A percentile compares a stretch with the other conserved stretches of the same genome.
These are phyloP conservation scores for Avena atlantica DNA, from an alignment of 176 grass and related monocot species.

Conservation along the genomic window DNA sequence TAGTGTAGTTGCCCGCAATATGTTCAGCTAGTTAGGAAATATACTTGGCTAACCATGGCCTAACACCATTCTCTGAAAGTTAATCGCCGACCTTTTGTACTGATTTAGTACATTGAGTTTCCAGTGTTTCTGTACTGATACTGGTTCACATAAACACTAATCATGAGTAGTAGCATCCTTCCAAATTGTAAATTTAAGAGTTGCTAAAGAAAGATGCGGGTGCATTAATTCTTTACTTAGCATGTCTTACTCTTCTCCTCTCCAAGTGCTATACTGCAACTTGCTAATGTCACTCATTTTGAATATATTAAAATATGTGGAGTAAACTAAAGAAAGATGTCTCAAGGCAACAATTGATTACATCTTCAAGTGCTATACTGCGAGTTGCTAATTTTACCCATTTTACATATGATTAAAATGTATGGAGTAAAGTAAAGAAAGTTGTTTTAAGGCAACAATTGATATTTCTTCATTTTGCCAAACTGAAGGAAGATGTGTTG, in stretches of 20 bases:
- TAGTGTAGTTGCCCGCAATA: neutral
- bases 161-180: neutral
- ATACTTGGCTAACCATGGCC: neutral
- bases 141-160: neutral
- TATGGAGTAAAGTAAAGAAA: slow-evolving; percentile 26
- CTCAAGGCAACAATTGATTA: neutral
- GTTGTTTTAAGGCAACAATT: neutral
- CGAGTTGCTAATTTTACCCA: slow-evolving; percentile 18
- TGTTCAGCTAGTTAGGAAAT: slow-evolving; percentile 15
- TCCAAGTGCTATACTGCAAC: too few relatives aligned
- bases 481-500: slow-evolving; percentile 5
- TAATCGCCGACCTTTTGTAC: slow-evolving; percentile 8
- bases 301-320: too few relatives aligned
- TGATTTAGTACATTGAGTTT: slow-evolving; percentile 3
- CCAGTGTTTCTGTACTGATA: slow-evolving; percentile 3
- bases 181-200: neutral
- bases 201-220: too few relatives aligned
- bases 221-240: neutral
- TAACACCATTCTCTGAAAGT: neutral
- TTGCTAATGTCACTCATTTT: too few relatives aligned
- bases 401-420: slow-evolving; percentile 18
- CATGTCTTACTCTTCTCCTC: neutral
- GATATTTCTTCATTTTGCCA: slow-evolving; percentile 9
- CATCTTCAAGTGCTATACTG: neutral
- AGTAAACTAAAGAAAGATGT: slow-evolving; percentile 17